A percentile compares a stretch with the other conserved stretches of the same genome.
These are phyloP conservation scores for Cadophora sp. DNA, from an alignment of 2,329 filamentous ascomycete genomes.

Conservation along the genomic window DNA sequence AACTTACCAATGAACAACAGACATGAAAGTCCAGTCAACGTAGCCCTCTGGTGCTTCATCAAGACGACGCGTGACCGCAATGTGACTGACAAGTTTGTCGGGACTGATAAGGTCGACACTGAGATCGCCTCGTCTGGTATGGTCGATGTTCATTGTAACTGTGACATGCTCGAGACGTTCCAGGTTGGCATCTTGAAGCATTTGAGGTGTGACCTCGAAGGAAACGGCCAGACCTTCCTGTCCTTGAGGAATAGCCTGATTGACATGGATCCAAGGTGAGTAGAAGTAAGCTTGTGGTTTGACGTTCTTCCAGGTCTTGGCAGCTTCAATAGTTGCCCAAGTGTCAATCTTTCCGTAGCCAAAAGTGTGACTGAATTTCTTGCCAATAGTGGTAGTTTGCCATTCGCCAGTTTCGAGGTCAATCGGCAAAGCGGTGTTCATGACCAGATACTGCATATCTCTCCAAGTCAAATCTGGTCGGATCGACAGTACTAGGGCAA, in stretches of 20 bases:
- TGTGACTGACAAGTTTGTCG: constrained; percentile 78
- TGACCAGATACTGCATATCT: constrained; percentile 89
- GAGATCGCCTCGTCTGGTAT: constrained; percentile 85
- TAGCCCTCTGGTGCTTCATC: constrained; percentile 77
- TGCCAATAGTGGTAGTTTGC: constrained; percentile 81
- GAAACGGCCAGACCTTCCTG: constrained; percentile 76
- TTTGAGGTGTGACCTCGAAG: constrained; percentile 83
- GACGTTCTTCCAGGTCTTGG: constrained; percentile 84
- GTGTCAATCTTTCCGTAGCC: constrained; percentile 96
- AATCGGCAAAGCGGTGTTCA: constrained; percentile 83
- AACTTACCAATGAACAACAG: constrained; percentile 87
- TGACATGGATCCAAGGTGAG: constrained; percentile 92
- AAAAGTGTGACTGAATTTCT: constrained; percentile 91
- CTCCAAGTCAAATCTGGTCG: constrained; percentile 91
- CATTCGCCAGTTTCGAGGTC: constrained; percentile 78
- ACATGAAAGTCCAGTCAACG: constrained; percentile 98
- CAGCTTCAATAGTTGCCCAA: constrained; percentile 81
- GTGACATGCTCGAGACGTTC: constrained; percentile 92
- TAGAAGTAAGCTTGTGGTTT: constrained; percentile 96
- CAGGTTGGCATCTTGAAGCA: constrained; percentile 83
- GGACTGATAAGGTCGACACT: constrained; percentile 93
- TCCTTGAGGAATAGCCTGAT: constrained; percentile 85
- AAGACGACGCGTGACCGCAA: constrained; percentile 75
- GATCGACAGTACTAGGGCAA: constrained; percentile 83
- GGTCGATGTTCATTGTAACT: constrained; percentile 94